Evolutionary conservation across 805 yeast species (phyloP), one percentile per base, ranked within the genome.

Genomic region (Kuraishia hungarica): DNA sequence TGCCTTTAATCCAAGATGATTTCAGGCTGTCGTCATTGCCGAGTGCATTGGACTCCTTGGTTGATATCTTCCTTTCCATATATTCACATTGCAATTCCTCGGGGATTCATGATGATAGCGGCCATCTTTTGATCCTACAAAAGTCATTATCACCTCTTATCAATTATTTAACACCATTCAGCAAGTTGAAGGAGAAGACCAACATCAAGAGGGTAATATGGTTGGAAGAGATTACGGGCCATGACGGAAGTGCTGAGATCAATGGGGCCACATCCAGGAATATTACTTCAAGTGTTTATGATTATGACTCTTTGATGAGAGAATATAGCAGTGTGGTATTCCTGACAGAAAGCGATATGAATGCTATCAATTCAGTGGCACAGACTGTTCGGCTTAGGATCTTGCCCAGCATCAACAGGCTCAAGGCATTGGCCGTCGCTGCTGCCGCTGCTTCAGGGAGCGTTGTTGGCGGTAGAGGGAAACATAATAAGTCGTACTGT

Each of bases 151-250:
- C 67, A 15, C 59, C 61, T 19, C 52, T 56, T 11, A 59, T 69
- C 26, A 65, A 69, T 55, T 57, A 60, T 19, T 53, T 69, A 48
- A 61, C 71, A 4, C 56, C 59, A 15, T 68, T 69, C 56, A 60
- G 64, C 4, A 59, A 60, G 26, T 60, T 69, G 51, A 58, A 62
- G 48, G 56, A 61, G 48, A 49, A 57, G 51, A 62, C 71, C 19
- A 57, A 58, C 13, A 64, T 69, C 10, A 57, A 51, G 3, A 60
- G 61, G 28, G 70, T 68, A 29, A 53, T 67, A 2, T 69, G 71
- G 72, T 59, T 65, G 21, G 43, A 35, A 17, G 43, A 35, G 43
- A 35, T 35, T 35, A 13, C 11, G 43, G 67, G 67, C 47, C 63
- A 60, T 39, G 17, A 24, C 2, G n/a, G n/a, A n/a, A n/a, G n/a